phyloP scores from a whole-genome alignment of 1,139 yeast species.

The Candida mesenterica region DNA sequence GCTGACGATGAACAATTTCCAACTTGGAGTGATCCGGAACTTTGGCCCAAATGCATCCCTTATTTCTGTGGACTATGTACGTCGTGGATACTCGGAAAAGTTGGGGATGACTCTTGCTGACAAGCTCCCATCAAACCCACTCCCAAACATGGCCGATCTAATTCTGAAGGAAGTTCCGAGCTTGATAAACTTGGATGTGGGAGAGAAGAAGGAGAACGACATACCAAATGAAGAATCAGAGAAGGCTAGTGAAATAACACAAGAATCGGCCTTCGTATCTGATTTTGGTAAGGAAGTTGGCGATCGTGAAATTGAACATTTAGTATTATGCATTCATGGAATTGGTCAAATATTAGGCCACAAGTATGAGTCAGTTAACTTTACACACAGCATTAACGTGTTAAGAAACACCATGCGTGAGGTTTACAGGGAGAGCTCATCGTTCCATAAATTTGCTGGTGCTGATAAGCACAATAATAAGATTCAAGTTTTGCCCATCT shows the following conservation, averaged over 20 bases:
- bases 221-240: slow-evolving; percentile 14
- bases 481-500: slow-evolving; percentile 73
- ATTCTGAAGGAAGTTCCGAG: slow-evolving; percentile 30
- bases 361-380: slow-evolving; percentile 76
- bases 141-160: slow-evolving; percentile 51
- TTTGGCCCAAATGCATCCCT: slow-evolving; percentile 34
- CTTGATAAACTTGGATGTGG: slow-evolving; percentile 16
- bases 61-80: slow-evolving; percentile 36
- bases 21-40: slow-evolving; percentile 38
- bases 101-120: slow-evolving; percentile 29
- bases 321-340: slow-evolving; percentile 86
- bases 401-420: slow-evolving; percentile 63
- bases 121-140: slow-evolving; percentile 26
- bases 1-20: slow-evolving; percentile 30
- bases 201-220: slow-evolving; percentile 19
- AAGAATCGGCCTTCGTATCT: neutral
- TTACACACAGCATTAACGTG: slow-evolving; percentile 79
- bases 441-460: slow-evolving; percentile 33
- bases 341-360: slow-evolving; percentile 88
- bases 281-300: slow-evolving; percentile 18
- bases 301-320: slow-evolving; percentile 66
- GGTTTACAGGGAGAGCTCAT: slow-evolving; percentile 48
- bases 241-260: slow-evolving; percentile 4
- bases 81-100: slow-evolving; percentile 37
- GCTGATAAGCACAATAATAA: slow-evolving; percentile 46